Percentiles rank a stretch among this genome's conserved stretches.
Evolutionary conservation across 2,329 filamentous ascomycete genomes (phyloP).

Genomic region (Rhinocladiella similis): DNA sequence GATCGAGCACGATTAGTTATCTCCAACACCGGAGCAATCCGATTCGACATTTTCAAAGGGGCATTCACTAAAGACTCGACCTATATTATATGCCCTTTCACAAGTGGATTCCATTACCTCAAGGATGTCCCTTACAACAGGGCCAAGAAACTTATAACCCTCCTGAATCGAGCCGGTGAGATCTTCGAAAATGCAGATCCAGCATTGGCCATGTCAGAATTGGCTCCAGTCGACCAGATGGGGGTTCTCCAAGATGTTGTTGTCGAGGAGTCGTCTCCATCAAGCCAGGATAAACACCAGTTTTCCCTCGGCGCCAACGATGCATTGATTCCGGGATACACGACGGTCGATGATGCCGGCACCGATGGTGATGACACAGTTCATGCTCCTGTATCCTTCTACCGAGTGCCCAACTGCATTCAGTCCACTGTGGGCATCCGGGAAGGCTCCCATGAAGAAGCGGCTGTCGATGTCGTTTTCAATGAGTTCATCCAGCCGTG

Average conservation of each 20-base stretch:
- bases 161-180: conserved; percentile 59
- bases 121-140: conserved; percentile 77
- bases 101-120: conserved; percentile 73
- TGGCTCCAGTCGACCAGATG: conserved; percentile 49
- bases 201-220: conserved; percentile 17
- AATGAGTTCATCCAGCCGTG: conserved; percentile 87
- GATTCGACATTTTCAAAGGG: conserved; percentile 94
- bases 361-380: conserved; percentile 86
- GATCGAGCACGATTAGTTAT: conserved; percentile 70
- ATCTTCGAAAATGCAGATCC: conserved; percentile 48
- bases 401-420: conserved; percentile 79
- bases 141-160: conserved; percentile 66
- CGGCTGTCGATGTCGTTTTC: conserved; percentile 83
- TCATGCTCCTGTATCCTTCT: conserved; percentile 73
- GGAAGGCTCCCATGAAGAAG: conserved; percentile 50
- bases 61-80: conserved; percentile 85
- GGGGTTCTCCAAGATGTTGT: conserved; percentile 27
- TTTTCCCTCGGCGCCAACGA: conserved; percentile 30
- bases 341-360: conserved; percentile 81
- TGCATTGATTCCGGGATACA: conserved; percentile 71
- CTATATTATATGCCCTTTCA: conserved; percentile 85
- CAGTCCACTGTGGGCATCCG: conserved; percentile 63
- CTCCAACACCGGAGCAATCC: conserved; percentile 85
- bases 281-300: conserved; percentile 27
- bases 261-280: neutral